Conservation (phyloP, 176 grass and related monocot genomes). For the Carex scoparia region DNA sequence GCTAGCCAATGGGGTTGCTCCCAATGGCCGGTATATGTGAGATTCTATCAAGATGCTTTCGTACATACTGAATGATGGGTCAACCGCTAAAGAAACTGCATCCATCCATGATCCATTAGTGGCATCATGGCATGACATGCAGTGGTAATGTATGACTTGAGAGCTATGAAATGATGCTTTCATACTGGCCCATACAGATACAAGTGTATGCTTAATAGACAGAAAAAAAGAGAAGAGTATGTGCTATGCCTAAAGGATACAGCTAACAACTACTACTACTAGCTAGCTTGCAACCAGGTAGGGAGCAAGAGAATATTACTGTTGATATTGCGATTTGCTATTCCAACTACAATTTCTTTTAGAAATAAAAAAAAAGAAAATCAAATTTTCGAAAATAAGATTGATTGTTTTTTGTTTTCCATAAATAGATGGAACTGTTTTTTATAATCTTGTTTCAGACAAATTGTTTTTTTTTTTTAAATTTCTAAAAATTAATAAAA, state of each 20-base stretch:
- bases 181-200: not conserved
- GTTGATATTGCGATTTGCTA: not conserved
- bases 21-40: not conserved
- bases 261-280: not conserved
- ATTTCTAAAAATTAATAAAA: too few species aligned
- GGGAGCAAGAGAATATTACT: not conserved
- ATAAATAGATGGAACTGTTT: too few species aligned
- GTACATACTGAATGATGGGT: conserved; percentile 3
- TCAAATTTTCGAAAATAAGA: too few species aligned
- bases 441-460: too few species aligned
- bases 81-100: conserved; percentile 1
- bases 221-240: not conserved
- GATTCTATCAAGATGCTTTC: not conserved
- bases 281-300: not conserved
- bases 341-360: not conserved
- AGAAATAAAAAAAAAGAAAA: too few species aligned
- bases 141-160: not conserved
- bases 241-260: not conserved
- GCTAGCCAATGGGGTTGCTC: not conserved
- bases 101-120: not conserved
- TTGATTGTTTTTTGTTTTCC: too few species aligned
- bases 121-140: conserved; percentile 9
- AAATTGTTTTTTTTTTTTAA: too few species aligned
- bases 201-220: not conserved
- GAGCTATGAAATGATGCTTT: not conserved